These are phyloP conservation scores for Dalbergia cultrata DNA, from an alignment of 306 rosid species.

Conservation along the genomic window DNA sequence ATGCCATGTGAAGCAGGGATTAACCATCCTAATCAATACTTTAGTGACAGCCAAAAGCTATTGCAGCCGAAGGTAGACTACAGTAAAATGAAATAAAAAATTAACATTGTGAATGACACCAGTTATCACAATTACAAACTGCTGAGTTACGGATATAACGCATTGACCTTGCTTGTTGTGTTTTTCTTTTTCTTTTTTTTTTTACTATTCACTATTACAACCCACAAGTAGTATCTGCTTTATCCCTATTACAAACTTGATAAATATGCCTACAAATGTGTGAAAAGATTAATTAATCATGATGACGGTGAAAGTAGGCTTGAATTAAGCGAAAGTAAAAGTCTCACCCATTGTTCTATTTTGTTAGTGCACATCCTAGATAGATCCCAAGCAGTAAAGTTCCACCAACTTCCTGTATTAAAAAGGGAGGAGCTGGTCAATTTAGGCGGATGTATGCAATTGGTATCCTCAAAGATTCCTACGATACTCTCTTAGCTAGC, in stretches of 20 bases:
- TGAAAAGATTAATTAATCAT: constrained; percentile 11
- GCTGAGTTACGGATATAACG: background rate
- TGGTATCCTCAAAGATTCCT: constrained; percentile 13
- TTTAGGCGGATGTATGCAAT: background rate
- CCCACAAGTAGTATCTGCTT: constrained; percentile 6
- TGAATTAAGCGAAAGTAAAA: constrained; percentile 12
- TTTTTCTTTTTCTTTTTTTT: background rate
- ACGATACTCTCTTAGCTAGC: constrained; percentile 3
- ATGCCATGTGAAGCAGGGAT: constrained; percentile 87
- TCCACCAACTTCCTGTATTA: constrained; percentile 10
- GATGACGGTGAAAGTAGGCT: constrained; percentile 9
- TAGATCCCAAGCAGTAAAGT: background rate
- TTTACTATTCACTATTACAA: background rate
- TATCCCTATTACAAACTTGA: background rate
- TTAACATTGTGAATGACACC: constrained; percentile 4
- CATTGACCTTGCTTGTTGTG: background rate
- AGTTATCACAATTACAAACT: constrained; percentile 10
- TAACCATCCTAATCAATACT: constrained; percentile 98
- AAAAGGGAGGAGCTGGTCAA: background rate
- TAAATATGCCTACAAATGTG: background rate
- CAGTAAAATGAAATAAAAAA: background rate
- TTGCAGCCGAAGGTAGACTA: constrained; percentile 65
- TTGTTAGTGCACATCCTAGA: constrained; percentile 15
- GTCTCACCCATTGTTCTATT: background rate
- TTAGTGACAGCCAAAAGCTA: constrained; percentile 81